Conservation (phyloP, 495 filamentous ascomycete genomes). For the Staphylotrichum longicolle region DNA sequence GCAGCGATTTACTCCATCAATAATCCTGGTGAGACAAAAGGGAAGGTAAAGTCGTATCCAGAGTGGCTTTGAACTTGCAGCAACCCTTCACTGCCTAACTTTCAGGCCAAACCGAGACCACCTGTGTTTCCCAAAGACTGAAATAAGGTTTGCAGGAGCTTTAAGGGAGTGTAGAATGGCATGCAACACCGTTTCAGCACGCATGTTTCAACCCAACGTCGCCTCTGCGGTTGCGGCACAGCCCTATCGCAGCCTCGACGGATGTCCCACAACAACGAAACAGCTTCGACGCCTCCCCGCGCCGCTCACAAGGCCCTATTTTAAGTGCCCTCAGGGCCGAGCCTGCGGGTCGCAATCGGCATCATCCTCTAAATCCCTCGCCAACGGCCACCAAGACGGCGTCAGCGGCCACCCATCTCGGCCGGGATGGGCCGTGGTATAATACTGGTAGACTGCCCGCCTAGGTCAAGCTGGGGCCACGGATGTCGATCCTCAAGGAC, state of each 20-base stretch:
- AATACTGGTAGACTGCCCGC: neutral
- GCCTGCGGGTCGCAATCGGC: neutral
- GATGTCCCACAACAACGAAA: neutral
- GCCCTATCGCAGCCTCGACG: neutral
- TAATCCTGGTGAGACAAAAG: no score
- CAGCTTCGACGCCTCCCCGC: neutral
- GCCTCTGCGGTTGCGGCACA: slow-evolving; percentile 8
- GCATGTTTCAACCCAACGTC: neutral
- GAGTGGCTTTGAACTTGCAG: no score
- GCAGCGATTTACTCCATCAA: no score
- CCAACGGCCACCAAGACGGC: neutral
- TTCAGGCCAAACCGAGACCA: no score
- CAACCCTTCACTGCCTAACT: no score
- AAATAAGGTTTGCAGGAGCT: no score
- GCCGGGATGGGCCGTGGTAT: neutral
- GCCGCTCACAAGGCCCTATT: slow-evolving; percentile 5
- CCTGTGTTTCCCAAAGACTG: no score
- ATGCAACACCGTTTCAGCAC: no score
- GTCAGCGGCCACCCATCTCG: neutral
- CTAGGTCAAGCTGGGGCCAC: neutral
- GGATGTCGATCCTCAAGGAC: slow-evolving; percentile 1
- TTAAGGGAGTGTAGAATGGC: no score
- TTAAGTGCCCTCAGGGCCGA: neutral
- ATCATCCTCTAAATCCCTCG: neutral
- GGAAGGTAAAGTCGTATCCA: no score